phyloP scores from a whole-genome alignment of 177 flowering plant species.

The Vitis hybrid region DNA sequence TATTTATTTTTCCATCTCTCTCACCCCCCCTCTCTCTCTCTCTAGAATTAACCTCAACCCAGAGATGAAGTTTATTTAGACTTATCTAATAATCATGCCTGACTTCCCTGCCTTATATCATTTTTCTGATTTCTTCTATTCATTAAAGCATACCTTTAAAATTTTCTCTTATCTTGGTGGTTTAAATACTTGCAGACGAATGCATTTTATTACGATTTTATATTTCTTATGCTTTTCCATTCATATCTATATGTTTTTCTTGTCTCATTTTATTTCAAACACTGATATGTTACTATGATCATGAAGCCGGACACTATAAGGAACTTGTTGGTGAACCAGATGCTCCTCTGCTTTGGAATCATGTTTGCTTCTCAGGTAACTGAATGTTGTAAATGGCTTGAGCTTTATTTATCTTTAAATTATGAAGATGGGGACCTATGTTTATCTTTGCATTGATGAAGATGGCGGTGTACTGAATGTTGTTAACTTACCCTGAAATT shows the following conservation, averaged over 20 bases:
- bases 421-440: no score
- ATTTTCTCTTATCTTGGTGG: background rate
- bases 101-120: no score
- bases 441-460: background rate
- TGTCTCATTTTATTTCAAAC: background rate
- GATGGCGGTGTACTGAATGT: slow-evolving; percentile 1
- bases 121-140: no score
- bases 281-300: slow-evolving; percentile 8
- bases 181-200: background rate
- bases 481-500: slow-evolving; percentile 2
- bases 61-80: no score
- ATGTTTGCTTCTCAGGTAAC: slow-evolving; percentile 86
- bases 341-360: slow-evolving; percentile 82
- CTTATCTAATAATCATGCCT: no score
- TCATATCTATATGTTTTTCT: background rate
- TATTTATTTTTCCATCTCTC: no score
- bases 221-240: background rate
- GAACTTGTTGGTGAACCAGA: slow-evolving; percentile 89
- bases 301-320: slow-evolving; percentile 86
- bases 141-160: no score
- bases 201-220: background rate
- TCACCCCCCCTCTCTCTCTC: no score
- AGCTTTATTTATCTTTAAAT: background rate
- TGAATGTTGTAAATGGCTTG: background rate
- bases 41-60: no score